phyloP scores from a whole-genome alignment of 1,284 basidiomycete species.

The Schizopora paradoxa region DNA sequence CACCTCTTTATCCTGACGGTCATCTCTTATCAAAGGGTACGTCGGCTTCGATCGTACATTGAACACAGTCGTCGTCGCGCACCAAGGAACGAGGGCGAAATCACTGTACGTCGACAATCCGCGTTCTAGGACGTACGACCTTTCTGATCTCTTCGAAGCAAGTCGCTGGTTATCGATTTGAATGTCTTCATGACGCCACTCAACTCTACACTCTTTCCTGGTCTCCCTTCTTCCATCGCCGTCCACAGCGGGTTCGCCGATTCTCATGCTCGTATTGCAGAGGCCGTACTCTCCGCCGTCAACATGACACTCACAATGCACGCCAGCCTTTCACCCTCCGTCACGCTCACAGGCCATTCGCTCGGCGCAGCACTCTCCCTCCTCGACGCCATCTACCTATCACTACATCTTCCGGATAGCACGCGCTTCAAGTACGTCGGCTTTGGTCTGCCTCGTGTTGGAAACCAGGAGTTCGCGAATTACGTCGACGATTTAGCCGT shows the following conservation, averaged over 20 bases:
- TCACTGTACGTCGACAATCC: conserved; percentile 11
- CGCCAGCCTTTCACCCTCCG: conserved; percentile 31
- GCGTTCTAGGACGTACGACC: conserved; percentile 39
- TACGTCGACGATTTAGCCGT: conserved; percentile 45
- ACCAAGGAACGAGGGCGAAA: conserved; percentile 16
- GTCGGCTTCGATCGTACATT: conserved; percentile 14
- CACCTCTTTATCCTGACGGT: too few species aligned
- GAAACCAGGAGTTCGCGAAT: conserved; percentile 55
- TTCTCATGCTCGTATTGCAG: conserved; percentile 48
- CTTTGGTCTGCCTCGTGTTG: conserved; percentile 60
- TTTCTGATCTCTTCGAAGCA: conserved; percentile 28
- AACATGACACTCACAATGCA: conserved; percentile 36
- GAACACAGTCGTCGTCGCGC: conserved; percentile 15
- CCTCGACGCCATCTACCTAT: conserved; percentile 39
- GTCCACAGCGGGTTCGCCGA: conserved; percentile 55
- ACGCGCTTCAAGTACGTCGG: conserved; percentile 32
- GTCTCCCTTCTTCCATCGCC: conserved; percentile 39
- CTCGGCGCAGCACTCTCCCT: conserved; percentile 49
- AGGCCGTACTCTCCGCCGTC: conserved; percentile 43
- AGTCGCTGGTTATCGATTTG: conserved; percentile 56
- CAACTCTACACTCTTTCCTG: conserved; percentile 52
- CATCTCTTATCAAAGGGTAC: too few species aligned
- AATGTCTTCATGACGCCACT: conserved; percentile 37
- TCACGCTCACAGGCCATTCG: conserved; percentile 53
- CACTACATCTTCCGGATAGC: conserved; percentile 29